Evolutionary conservation across 768 basidiomycete species (phyloP), one percentile per base, ranked within the genome.

Genomic region (Neoboletus magnificus): DNA sequence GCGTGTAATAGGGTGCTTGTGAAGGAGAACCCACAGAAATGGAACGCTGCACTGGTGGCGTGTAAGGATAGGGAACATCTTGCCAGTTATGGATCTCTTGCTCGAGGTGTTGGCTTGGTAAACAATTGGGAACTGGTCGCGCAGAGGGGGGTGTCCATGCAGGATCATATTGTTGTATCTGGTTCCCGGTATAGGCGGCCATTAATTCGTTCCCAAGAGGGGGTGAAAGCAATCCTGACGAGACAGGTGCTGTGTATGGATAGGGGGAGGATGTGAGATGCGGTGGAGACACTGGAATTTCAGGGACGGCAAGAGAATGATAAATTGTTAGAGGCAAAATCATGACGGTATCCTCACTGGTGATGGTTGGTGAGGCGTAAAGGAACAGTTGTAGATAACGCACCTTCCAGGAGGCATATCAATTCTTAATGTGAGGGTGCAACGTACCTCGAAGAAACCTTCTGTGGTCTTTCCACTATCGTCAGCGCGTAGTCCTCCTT

Each of bases 351-450:
- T 91, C 88, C 69, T 89, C 90, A 62, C 91, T 93, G 61, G 10
- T 18, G 39, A 44, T 25, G 15, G 22, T 66, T 48, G 48, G 53
- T 57, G 58, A 47, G 40, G 56, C 36, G 48, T 39, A 39, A 54
- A 45, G 40, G 46, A 43, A 36, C 50, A 55, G 42, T 41, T 12
- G 55, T 44, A 44, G 52, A 53, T 57, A 33, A 71, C 78, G 48
- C 60, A 90, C 89, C 80, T 86, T 66, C 83, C 87, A 40, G 86
- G 71, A 33, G 61, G n/a, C 84, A 89, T 85, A n/a, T 74, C 73
- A 48, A 92, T 76, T 65, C 77, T 85, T 49, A 91, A 72, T 25
- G 72, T 75, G n/a, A 91, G 74, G 15, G 77, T 70, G 57, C 86
- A 87, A 42, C 79, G 74, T 29, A 93, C 79, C 65, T 88, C 85